Evolutionary conservation across 164 flowering plant species (phyloP).

Genomic region (Litsea cubeba): DNA sequence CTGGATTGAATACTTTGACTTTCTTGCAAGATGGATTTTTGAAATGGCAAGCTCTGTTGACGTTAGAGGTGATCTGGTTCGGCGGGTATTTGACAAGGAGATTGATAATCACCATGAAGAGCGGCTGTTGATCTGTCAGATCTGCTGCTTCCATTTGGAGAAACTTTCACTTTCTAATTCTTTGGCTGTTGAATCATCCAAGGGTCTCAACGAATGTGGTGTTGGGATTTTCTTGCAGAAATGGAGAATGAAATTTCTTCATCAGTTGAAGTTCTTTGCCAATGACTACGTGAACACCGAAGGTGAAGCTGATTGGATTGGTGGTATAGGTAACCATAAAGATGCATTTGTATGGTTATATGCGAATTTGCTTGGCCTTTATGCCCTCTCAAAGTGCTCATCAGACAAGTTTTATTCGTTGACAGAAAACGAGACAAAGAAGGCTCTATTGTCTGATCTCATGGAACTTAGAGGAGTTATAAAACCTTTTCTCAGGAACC

Average conservation of each 20-base stretch:
- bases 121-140: slow-evolving; percentile 68
- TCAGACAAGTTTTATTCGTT: slow-evolving; percentile 4
- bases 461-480: slow-evolving; percentile 47
- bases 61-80: slow-evolving; percentile 64
- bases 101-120: slow-evolving; percentile 97
- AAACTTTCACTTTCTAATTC: slow-evolving; percentile 39
- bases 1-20: slow-evolving; percentile 64
- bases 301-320: slow-evolving; percentile 60
- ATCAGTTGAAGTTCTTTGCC: slow-evolving; percentile 49
- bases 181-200: slow-evolving; percentile 15
- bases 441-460: slow-evolving; percentile 33
- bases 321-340: slow-evolving; percentile 91
- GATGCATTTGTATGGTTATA: slow-evolving; percentile 77
- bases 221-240: slow-evolving; percentile 26
- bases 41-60: slow-evolving; percentile 38
- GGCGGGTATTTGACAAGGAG: slow-evolving; percentile 93
- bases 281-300: slow-evolving; percentile 24
- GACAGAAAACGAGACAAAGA: slow-evolving; percentile 17
- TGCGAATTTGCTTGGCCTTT: slow-evolving; percentile 72
- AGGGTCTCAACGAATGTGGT: background rate
- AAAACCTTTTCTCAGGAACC: slow-evolving; percentile 64
- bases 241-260: slow-evolving; percentile 58
- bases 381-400: slow-evolving; percentile 64
- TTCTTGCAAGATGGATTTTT: slow-evolving; percentile 47
- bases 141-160: slow-evolving; percentile 76